Percentiles rank a stretch among this genome's conserved stretches.
Conservation (phyloP, 2,329 filamentous ascomycete species). For the Aspergillus pseudoglaucus region DNA sequence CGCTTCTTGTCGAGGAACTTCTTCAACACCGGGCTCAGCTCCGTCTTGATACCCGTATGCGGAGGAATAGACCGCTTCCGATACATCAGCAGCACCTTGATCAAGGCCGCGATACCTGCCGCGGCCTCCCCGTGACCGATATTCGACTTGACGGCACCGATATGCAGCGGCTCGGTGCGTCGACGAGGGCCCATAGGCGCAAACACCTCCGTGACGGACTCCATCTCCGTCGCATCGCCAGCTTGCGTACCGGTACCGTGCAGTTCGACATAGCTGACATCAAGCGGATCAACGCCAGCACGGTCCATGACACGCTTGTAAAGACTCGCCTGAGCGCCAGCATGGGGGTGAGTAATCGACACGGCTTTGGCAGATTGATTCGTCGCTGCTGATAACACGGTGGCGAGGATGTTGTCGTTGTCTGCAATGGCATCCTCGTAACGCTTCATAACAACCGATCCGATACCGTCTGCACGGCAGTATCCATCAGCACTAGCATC, state of each 20-base stretch:
- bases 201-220: slow-evolving; percentile 32
- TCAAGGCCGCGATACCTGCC: slow-evolving; percentile 35
- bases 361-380: slow-evolving; percentile 44
- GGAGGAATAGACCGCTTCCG: slow-evolving; percentile 58
- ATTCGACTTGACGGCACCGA: slow-evolving; percentile 50
- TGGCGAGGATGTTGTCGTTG: slow-evolving; percentile 37
- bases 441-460: slow-evolving; percentile 45
- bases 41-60: slow-evolving; percentile 60
- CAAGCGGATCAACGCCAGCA: slow-evolving; percentile 6
- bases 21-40: slow-evolving; percentile 27
- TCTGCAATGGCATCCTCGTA: slow-evolving; percentile 47
- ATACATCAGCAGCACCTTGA: slow-evolving; percentile 61
- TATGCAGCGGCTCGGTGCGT: slow-evolving; percentile 46
- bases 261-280: slow-evolving; percentile 35
- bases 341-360: slow-evolving; percentile 40
- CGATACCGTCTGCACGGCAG: slow-evolving; percentile 47
- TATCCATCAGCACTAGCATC: slow-evolving; percentile 49
- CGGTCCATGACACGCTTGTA: slow-evolving; percentile 19
- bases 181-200: slow-evolving; percentile 41
- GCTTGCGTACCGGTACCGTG: slow-evolving; percentile 39
- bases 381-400: slow-evolving; percentile 36
- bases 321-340: slow-evolving; percentile 31
- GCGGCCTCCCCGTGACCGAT: slow-evolving; percentile 43
- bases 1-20: slow-evolving; percentile 20
- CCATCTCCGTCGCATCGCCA: slow-evolving; percentile 33